Evolutionary conservation across 345 rosid species (phyloP).

Genomic region (Brassica incana): DNA sequence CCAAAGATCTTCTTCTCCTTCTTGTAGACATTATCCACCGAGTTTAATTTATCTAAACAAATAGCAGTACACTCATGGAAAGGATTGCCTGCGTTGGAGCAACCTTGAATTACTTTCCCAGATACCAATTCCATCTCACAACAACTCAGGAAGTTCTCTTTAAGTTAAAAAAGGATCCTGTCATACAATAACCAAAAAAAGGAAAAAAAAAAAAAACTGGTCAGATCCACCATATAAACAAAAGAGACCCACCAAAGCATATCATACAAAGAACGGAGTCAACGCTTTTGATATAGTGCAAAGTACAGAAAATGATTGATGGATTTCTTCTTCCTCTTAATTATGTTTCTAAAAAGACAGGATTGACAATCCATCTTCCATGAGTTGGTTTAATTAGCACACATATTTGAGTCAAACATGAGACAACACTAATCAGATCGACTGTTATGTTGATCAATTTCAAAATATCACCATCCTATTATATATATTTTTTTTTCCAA

Average conservation of each 20-base stretch:
- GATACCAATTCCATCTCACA: conserved; percentile 29
- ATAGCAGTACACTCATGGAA: conserved; percentile 33
- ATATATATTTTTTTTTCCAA: background rate
- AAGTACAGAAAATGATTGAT: conserved; percentile 4
- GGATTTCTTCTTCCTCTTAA: background rate
- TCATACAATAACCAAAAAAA: background rate
- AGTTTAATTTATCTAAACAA: conserved; percentile 26
- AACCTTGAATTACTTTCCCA: conserved; percentile 29
- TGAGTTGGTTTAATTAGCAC: background rate
- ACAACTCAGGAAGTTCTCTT: background rate
- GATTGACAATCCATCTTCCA: background rate
- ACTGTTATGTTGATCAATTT: background rate
- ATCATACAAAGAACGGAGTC: conserved; percentile 14
- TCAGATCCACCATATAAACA: conserved; percentile 6
- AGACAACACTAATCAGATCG: background rate
- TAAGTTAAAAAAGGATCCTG: background rate
- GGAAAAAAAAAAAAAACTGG: background rate
- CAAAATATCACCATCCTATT: background rate
- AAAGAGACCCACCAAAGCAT: background rate
- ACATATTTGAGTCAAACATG: background rate
- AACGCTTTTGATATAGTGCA: conserved; percentile 12
- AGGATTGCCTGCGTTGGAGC: conserved; percentile 40
- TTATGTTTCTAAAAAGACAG: background rate
- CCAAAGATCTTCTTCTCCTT: conserved; percentile 38
- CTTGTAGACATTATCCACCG: conserved; percentile 19